Conservation (phyloP, 2,329 filamentous ascomycete genomes). For the Lachnellula occidentalis region DNA sequence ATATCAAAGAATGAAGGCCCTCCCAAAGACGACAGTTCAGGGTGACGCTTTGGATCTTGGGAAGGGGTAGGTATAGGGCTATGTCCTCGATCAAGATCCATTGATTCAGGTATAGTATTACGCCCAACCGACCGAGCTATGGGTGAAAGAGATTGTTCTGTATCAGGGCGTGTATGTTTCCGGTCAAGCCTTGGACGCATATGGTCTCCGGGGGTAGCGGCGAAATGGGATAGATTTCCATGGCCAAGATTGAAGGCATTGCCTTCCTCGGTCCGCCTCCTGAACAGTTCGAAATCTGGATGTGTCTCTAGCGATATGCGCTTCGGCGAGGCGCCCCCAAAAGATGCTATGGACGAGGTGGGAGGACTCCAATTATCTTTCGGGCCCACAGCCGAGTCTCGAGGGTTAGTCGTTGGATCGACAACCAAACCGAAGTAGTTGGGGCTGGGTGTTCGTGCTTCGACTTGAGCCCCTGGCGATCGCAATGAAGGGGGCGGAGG, state of each 20-base stretch:
- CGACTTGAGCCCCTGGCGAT: constrained; percentile 21
- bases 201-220: constrained; percentile 28
- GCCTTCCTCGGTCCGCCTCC: constrained; percentile 64
- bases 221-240: constrained; percentile 41
- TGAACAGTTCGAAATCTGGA: constrained; percentile 77
- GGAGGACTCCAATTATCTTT: constrained; percentile 71
- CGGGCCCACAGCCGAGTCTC: constrained; percentile 58
- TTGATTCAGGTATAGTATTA: constrained; percentile 22
- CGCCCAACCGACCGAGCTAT: constrained; percentile 13
- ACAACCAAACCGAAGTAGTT: constrained; percentile 82
- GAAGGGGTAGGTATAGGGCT: constrained; percentile 50
- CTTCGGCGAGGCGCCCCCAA: constrained; percentile 61
- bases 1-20: constrained; percentile 35
- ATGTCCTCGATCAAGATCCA: constrained; percentile 40
- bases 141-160: constrained; percentile 18
- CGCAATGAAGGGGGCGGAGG: constrained; percentile 19
- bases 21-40: constrained; percentile 11
- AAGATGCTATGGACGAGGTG: constrained; percentile 65
- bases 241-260: constrained; percentile 43
- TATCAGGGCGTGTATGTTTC: constrained; percentile 18
- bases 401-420: constrained; percentile 53
- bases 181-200: constrained; percentile 20
- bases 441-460: constrained; percentile 55
- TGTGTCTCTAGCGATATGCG: constrained; percentile 69
- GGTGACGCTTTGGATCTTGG: constrained; percentile 44